Conservation (phyloP, 495 filamentous ascomycete genomes). For the Daldinia grandis region DNA sequence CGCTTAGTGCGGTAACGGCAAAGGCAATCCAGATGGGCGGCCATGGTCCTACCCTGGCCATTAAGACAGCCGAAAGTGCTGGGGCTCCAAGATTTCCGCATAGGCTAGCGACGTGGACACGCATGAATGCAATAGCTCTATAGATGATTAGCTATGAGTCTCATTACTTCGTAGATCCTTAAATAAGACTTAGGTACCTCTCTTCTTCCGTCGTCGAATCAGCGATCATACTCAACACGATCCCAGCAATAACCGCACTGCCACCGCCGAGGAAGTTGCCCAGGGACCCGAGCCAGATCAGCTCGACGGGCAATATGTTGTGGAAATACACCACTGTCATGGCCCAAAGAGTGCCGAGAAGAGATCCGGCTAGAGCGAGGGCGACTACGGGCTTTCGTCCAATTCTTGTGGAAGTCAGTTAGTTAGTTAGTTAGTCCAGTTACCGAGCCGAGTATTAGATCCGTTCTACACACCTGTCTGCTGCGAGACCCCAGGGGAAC, state of each 20-base stretch:
- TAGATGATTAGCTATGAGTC: slow-evolving; percentile 57
- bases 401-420: slow-evolving; percentile 53
- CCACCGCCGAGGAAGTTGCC: slow-evolving; percentile 64
- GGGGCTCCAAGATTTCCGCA: slow-evolving; percentile 58
- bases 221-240: slow-evolving; percentile 65
- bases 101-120: slow-evolving; percentile 40
- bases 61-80: slow-evolving; percentile 61
- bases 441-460: slow-evolving; percentile 29
- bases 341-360: slow-evolving; percentile 48
- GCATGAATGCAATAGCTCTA: slow-evolving; percentile 53
- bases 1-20: slow-evolving; percentile 33
- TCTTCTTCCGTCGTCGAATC: slow-evolving; percentile 65
- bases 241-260: slow-evolving; percentile 57
- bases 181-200: slow-evolving; percentile 48
- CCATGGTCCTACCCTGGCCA: slow-evolving; percentile 63
- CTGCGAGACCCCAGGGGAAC: slow-evolving; percentile 43
- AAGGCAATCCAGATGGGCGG: slow-evolving; percentile 58
- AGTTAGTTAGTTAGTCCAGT: slow-evolving; percentile 49
- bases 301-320: slow-evolving; percentile 56
- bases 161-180: slow-evolving; percentile 31
- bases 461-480: slow-evolving; percentile 38
- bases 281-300: slow-evolving; percentile 62
- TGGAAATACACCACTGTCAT: slow-evolving; percentile 49
- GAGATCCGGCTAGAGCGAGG: slow-evolving; percentile 46
- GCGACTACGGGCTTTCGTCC: slow-evolving; percentile 54